Conservation (phyloP, 345 rosid genomes). For the Cardiospermum halicacabum region DNA sequence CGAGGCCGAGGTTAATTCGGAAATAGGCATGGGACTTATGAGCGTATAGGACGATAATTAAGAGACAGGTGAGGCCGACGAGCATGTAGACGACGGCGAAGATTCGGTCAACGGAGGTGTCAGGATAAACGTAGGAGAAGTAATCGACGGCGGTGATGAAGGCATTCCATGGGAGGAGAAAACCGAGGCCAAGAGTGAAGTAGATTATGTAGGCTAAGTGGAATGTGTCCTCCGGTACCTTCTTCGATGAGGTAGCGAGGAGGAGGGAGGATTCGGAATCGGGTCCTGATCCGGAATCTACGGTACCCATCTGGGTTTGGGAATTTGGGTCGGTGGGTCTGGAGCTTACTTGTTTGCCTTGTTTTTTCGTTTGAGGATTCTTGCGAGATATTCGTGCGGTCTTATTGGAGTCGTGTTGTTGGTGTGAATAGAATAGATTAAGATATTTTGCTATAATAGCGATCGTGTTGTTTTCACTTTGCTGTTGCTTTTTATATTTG, state of each 20-base stretch:
- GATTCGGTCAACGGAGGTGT: slow-evolving; percentile 77
- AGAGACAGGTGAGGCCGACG: slow-evolving; percentile 48
- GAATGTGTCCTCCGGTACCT: slow-evolving; percentile 57
- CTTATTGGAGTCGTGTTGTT: background rate
- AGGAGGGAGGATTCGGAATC: slow-evolving; percentile 55
- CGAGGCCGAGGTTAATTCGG: slow-evolving; percentile 75
- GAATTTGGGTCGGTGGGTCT: background rate
- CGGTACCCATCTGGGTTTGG: slow-evolving; percentile 37
- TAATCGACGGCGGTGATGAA: slow-evolving; percentile 98
- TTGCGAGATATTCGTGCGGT: background rate
- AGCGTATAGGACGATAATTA: slow-evolving; percentile 54
- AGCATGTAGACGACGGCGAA: slow-evolving; percentile 81
- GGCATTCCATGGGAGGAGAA: slow-evolving; percentile 96
- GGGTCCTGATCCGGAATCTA: slow-evolving; percentile 6
- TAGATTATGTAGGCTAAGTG: slow-evolving; percentile 78
- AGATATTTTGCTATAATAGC: no score
- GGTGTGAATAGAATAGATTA: no score
- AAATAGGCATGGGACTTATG: slow-evolving; percentile 63
- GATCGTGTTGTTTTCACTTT: no score
- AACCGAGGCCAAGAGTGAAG: slow-evolving; percentile 82
- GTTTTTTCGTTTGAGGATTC: background rate
- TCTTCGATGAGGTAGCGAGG: slow-evolving; percentile 18
- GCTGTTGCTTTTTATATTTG: no score
- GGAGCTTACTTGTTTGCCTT: background rate
- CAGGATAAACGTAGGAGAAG: slow-evolving; percentile 90